Conservation (phyloP, 805 yeast species). For the Cyberlindnera mrakii region DNA sequence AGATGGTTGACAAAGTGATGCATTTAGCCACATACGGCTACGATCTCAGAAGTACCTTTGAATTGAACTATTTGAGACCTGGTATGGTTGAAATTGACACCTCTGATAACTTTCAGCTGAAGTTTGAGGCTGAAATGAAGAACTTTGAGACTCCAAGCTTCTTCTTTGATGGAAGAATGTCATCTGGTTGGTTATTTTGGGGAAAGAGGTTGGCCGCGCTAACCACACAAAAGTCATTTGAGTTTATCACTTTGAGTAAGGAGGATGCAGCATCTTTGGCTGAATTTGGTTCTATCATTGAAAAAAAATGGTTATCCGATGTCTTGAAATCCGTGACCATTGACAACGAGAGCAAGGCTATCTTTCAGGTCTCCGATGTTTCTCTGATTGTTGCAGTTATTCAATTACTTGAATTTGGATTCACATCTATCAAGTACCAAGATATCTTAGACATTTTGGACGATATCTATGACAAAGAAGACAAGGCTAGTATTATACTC, state of each 20-base stretch:
- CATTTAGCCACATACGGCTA: conserved; percentile 42
- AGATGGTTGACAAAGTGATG: conserved; percentile 41
- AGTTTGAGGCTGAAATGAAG: conserved; percentile 46
- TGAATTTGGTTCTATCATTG: conserved; percentile 38
- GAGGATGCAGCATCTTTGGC: conserved; percentile 38
- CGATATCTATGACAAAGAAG: conserved; percentile 52
- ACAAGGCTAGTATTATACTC: conserved; percentile 71
- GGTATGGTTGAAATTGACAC: conserved; percentile 39
- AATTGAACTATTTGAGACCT: conserved; percentile 28
- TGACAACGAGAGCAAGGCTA: conserved; percentile 63
- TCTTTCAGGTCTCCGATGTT: conserved; percentile 62
- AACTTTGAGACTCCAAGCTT: conserved; percentile 41
- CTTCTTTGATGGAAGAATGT: conserved; percentile 52
- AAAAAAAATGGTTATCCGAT: conserved; percentile 51
- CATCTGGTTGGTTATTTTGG: conserved; percentile 76
- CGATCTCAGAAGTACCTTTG: conserved; percentile 37
- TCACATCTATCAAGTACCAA: conserved; percentile 36
- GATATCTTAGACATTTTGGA: conserved; percentile 49
- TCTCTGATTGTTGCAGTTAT: conserved; percentile 47
- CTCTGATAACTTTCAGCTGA: conserved; percentile 28
- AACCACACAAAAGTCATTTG: conserved; percentile 23
- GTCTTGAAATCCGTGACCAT: conserved; percentile 48
- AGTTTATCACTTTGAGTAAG: conserved; percentile 26
- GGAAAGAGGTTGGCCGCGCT: conserved; percentile 46
- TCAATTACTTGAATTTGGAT: conserved; percentile 40